Conservation (phyloP, 1,284 basidiomycete species). For the Polyporus tsugae region DNA sequence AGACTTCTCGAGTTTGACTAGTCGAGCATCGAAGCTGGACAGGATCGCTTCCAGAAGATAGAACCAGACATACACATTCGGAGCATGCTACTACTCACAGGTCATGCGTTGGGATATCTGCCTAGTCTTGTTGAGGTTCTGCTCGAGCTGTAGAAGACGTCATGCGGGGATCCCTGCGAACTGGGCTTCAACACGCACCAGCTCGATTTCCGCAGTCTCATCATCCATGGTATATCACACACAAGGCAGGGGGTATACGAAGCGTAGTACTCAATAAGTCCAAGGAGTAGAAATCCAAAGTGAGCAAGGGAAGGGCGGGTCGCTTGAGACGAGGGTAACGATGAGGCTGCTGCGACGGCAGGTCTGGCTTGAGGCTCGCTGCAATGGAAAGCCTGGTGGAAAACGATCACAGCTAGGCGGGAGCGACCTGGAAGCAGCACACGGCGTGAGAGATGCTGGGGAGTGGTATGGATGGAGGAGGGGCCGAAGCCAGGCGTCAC, state of each 20-base stretch:
- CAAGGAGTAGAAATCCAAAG: neutral
- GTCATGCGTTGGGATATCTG: conserved; percentile 86
- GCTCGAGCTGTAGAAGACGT: conserved; percentile 67
- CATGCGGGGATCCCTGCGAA: neutral
- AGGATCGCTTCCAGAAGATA: conserved; percentile 63
- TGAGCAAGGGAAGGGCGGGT: neutral
- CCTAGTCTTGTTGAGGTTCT: conserved; percentile 84
- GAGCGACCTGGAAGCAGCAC: too few relatives aligned
- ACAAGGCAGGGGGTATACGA: neutral
- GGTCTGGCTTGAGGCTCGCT: too few relatives aligned
- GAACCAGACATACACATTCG: conserved; percentile 4
- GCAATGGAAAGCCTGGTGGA: too few relatives aligned
- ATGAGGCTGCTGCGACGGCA: neutral
- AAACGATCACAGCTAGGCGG: too few relatives aligned
- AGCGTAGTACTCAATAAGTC: neutral
- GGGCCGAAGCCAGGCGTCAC: too few relatives aligned
- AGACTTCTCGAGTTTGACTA: conserved; percentile 83
- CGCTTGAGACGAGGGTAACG: neutral
- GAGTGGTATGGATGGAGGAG: too few relatives aligned
- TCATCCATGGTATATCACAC: conserved; percentile 66
- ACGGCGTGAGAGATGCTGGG: too few relatives aligned
- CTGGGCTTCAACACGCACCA: conserved; percentile 50
- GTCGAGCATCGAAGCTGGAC: conserved; percentile 78
- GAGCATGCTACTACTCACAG: conserved; percentile 53
- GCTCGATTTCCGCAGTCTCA: conserved; percentile 79